A percentile compares a stretch with the other conserved stretches of the same genome.
Evolutionary conservation across 2,329 filamentous ascomycete genomes (phyloP).

Genomic region (Elsinoe ampelina): DNA sequence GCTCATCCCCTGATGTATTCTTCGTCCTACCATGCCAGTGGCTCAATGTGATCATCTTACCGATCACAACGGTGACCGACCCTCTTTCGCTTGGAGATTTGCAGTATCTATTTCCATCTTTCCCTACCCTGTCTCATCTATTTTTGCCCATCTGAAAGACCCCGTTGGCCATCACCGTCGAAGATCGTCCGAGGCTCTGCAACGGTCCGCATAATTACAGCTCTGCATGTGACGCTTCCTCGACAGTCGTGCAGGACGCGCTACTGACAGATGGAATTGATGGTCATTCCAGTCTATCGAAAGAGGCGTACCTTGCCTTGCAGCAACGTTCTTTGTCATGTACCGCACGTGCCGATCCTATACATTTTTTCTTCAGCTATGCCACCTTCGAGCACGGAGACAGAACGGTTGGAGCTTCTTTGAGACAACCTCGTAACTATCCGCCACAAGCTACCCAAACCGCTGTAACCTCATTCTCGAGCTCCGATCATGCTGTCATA

Average conservation of each 20-base stretch:
- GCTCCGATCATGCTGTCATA: slow-evolving; percentile 4
- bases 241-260: not conserved
- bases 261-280: not conserved
- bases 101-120: slow-evolving; percentile 5
- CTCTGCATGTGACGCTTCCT: not conserved
- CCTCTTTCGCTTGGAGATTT: not conserved
- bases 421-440: slow-evolving; percentile 12
- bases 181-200: not conserved
- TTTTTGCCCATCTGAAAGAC: not conserved
- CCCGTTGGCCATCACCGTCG: slow-evolving; percentile 3
- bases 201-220: not conserved
- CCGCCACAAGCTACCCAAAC: not conserved
- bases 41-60: slow-evolving; percentile 1
- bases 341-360: not conserved
- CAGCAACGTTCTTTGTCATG: slow-evolving; percentile 4
- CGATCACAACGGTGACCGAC: not conserved
- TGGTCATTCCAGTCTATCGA: slow-evolving; percentile 1
- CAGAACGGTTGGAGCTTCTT: slow-evolving; percentile 9
- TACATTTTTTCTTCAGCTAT: not conserved
- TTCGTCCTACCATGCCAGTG: not conserved
- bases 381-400: not conserved
- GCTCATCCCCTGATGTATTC: not conserved
- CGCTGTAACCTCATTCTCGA: slow-evolving; percentile 1
- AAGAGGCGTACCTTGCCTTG: slow-evolving; percentile 6
- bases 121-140: slow-evolving; percentile 2